Evolutionary conservation across 176 grass and related monocot species (phyloP), one percentile per base, ranked within the genome.

Genomic region (Alloteropsis semialata): DNA sequence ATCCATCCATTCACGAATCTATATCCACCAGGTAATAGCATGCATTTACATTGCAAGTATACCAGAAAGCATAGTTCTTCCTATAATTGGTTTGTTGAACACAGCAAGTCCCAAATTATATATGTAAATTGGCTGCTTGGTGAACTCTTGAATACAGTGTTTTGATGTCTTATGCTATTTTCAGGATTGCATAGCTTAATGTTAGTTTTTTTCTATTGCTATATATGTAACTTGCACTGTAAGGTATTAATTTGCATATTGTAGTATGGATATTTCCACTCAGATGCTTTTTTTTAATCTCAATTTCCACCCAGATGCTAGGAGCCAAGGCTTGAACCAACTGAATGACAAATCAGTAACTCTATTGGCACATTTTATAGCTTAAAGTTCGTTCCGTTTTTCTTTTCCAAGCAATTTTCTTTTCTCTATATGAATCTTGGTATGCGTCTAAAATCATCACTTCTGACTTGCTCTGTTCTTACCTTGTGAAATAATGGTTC

Each of bases 1-100:
- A 56, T 81, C 64, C 78, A 69, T 65, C 63, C 63, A 53, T 81
- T 69, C 64, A 13, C 8, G 22, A 54, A 37, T 55, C 39, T 39
- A 65, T 62, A 42, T 63, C 57, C 25, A 22, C 17, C 25, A 22
- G 17, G 75, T 42, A 46, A 61, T 44, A 62, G 24, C 75, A 63
- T 44, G 3, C 25, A 28, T 45, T 13, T 27, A 48, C 21, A 24
- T 11, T 48, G 60, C 10, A 45, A 44, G 39, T 79, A 37, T 50
- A 34, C 29, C 28, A 79, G n/a, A 37, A 53, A 34, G 18, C 51
- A 0, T 41, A 11, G 13, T 51, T 27, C 19, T 16, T 33, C 29
- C 9, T 50, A 46, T 50, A 18, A 5, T 77, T 27, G 0, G 2
- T 43, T 43, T 11, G 13, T 51, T n/a, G 34, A 41, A 37, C 51